A percentile compares a stretch with the other conserved stretches of the same genome.
These are phyloP conservation scores for Phytophthora fragariae DNA, from an alignment of 352 stramenopile genomes.

Conservation along the genomic window DNA sequence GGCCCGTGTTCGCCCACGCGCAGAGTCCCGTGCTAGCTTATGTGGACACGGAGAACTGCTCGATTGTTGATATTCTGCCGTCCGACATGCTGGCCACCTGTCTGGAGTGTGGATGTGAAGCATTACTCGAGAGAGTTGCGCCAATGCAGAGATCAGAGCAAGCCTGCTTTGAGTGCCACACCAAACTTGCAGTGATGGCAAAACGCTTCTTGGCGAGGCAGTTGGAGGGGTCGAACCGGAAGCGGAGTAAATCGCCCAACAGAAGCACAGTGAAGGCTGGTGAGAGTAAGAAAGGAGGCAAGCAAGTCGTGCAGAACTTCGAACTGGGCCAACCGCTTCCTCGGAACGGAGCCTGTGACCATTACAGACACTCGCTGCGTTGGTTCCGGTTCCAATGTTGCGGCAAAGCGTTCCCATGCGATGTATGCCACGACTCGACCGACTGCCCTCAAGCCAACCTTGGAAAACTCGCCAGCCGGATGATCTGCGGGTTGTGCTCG, in stretches of 20 bases:
- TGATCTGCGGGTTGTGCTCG: slow-evolving; percentile 81
- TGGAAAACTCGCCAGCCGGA: slow-evolving; percentile 73
- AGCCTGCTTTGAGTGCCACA: slow-evolving; percentile 71
- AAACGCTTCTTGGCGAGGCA: slow-evolving; percentile 56
- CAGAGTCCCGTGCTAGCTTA: slow-evolving; percentile 69
- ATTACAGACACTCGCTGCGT: slow-evolving; percentile 75
- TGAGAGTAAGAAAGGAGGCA: slow-evolving; percentile 44
- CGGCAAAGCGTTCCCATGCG: slow-evolving; percentile 73
- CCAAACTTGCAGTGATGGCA: slow-evolving; percentile 66
- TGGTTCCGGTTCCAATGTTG: slow-evolving; percentile 89
- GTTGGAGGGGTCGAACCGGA: slow-evolving; percentile 10
- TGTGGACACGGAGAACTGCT: slow-evolving; percentile 72
- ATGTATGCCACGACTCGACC: slow-evolving; percentile 76
- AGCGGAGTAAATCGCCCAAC: slow-evolving; percentile 10
- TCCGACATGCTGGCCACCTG: slow-evolving; percentile 71
- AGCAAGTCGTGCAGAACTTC: slow-evolving; percentile 52
- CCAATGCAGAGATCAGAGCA: slow-evolving; percentile 60
- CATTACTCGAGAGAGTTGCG: slow-evolving; percentile 51
- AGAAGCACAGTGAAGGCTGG: slow-evolving; percentile 5
- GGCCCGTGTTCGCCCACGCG: slow-evolving; percentile 68
- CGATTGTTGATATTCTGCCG: slow-evolving; percentile 64
- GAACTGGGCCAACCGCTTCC: slow-evolving; percentile 68
- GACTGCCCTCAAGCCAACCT: slow-evolving; percentile 66
- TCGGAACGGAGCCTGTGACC: slow-evolving; percentile 66
- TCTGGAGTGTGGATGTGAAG: slow-evolving; percentile 62